phyloP scores from a whole-genome alignment of 495 filamentous ascomycete genomes.

The Hyaloscypha bicolor region DNA sequence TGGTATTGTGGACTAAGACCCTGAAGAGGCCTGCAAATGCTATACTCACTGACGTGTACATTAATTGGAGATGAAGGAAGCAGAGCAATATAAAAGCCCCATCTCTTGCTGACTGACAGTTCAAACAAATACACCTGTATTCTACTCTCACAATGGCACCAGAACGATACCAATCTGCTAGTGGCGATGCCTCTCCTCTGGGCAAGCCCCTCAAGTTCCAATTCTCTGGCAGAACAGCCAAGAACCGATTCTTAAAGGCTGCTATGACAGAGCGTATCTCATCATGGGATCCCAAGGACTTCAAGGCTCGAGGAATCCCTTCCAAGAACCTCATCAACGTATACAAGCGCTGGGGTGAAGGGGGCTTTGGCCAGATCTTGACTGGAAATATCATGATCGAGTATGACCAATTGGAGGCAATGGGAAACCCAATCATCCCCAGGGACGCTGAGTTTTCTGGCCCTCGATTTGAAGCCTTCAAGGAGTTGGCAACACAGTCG shows the following conservation, averaged over 20 bases:
- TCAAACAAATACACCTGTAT: background rate
- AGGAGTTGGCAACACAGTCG: slow-evolving; percentile 46
- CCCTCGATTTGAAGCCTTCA: slow-evolving; percentile 60
- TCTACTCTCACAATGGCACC: slow-evolving; percentile 9
- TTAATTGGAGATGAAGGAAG: background rate
- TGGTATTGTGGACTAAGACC: background rate
- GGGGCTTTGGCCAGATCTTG: slow-evolving; percentile 56
- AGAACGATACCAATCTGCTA: slow-evolving; percentile 23
- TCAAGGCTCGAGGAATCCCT: slow-evolving; percentile 57
- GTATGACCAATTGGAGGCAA: slow-evolving; percentile 57
- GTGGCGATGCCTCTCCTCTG: slow-evolving; percentile 47
- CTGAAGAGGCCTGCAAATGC: background rate
- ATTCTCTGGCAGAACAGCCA: slow-evolving; percentile 56
- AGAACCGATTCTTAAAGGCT: slow-evolving; percentile 65
- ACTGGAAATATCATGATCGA: slow-evolving; percentile 68
- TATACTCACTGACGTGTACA: slow-evolving; percentile 1
- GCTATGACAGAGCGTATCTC: slow-evolving; percentile 65
- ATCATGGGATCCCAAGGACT: slow-evolving; percentile 54
- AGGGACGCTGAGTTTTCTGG: slow-evolving; percentile 47
- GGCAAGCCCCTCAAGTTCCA: slow-evolving; percentile 57
- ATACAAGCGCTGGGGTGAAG: slow-evolving; percentile 63
- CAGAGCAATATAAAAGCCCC: background rate
- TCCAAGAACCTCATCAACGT: slow-evolving; percentile 56
- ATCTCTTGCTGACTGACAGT: background rate
- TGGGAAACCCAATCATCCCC: slow-evolving; percentile 62